Evolutionary conservation across 495 filamentous ascomycete genomes (phyloP).

Genomic region (Barbatosphaeria neglecta): DNA sequence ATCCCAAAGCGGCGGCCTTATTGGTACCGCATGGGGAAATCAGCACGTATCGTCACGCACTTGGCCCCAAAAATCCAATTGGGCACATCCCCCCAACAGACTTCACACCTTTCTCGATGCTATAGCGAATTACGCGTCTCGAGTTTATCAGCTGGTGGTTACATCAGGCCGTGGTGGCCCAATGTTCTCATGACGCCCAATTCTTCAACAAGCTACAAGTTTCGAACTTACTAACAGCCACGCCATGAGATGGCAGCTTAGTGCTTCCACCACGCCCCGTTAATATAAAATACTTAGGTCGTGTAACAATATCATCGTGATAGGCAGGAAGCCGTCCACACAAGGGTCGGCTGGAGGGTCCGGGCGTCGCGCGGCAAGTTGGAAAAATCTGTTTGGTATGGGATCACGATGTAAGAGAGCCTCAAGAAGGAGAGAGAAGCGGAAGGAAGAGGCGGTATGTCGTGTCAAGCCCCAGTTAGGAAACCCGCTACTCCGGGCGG

Average conservation of each 20-base stretch:
- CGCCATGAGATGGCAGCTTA: too few species aligned
- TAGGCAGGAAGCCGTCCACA: not conserved
- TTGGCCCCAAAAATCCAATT: too few species aligned
- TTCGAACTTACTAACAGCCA: too few species aligned
- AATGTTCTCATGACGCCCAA: too few species aligned
- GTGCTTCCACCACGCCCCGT: not conserved
- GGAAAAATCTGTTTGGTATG: not conserved
- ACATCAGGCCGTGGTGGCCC: not conserved
- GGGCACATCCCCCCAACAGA: too few species aligned
- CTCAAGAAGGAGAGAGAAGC: not conserved
- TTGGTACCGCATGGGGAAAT: too few species aligned
- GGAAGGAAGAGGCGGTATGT: too few species aligned
- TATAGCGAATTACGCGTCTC: not conserved
- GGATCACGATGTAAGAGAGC: not conserved
- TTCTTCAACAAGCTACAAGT: too few species aligned
- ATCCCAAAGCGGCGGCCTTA: too few species aligned
- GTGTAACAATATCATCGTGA: not conserved
- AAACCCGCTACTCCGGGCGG: too few species aligned
- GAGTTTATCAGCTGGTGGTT: not conserved
- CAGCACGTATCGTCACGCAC: too few species aligned
- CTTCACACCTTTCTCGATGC: not conserved
- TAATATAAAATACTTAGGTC: not conserved
- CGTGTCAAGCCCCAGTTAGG: too few species aligned
- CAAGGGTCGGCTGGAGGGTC: not conserved
- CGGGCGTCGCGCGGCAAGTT: not conserved